Base-by-base conservation (phyloP, 192 early-diverging fungal species). In the Coemansia sp. region DNA sequence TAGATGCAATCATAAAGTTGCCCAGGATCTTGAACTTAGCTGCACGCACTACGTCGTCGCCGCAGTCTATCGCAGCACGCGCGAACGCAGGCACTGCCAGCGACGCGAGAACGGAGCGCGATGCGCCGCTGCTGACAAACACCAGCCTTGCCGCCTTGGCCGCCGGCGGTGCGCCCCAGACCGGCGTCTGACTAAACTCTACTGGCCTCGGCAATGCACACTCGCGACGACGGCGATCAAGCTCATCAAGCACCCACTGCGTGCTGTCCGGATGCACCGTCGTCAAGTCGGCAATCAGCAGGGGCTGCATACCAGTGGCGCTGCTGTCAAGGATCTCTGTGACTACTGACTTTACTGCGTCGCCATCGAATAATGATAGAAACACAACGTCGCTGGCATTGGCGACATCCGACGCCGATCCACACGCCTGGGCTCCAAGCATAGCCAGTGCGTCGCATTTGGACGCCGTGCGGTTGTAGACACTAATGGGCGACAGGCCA, bases 11-110 rank as follows among this genome's bases (percentile, higher is more conserved):
- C 60, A 92, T 84, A 45, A 86, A 92, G 61, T 92, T 92, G 56
- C 89, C 89, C 38, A 86, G 59, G 9, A 92, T 73, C 61, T 92
- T 92, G 68, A 88, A 85, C 1, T 67, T 67, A 3, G 82, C 74
- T 1, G 85, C 87, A 0, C 64, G 39, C 10, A 59, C 52, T 1
- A 75, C 75, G 55, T 88, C 79, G 2, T 72, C 45, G 4, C 87
- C 86, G 32, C 86, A 61, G 22, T 86, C 71, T n/a, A 92, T 80
- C 0, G 72, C 62, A n/a, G 63, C 72, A 22, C 75, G 83, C 2
- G 77, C 78, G 30, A 86, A 74, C 24, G 78, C 75, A 0, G 80
- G 67, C 8, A 70, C 69, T 37, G 80, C 59, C 16, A 80, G 56
- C 4, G n/a, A 61, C 13, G 43, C 13, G 11, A 74, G 22, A 11